Conservation (phyloP, 768 basidiomycete genomes). For the Multifurca ochricompacta region DNA sequence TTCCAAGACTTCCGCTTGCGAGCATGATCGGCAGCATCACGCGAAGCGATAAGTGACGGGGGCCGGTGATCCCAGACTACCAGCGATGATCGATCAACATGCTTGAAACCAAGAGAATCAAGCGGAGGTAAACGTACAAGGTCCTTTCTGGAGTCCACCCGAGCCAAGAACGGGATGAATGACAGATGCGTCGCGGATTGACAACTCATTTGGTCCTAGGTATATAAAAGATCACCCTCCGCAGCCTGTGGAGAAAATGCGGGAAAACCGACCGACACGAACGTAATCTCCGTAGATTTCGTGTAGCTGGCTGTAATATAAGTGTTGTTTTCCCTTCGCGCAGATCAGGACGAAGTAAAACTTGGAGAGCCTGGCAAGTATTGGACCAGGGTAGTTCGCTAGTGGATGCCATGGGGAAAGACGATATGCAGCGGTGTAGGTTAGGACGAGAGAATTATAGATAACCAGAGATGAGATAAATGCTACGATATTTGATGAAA, state of each 20-base stretch:
- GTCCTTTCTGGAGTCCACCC: slow-evolving; percentile 37
- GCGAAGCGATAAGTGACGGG: slow-evolving; percentile 32
- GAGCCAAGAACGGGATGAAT: slow-evolving; percentile 31
- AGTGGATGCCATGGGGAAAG: neutral
- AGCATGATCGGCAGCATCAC: slow-evolving; percentile 37
- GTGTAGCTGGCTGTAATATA: slow-evolving; percentile 27
- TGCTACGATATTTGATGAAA: too few species aligned
- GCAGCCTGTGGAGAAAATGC: too few species aligned
- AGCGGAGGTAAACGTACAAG: slow-evolving; percentile 28
- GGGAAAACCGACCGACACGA: slow-evolving; percentile 28
- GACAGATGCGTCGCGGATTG: slow-evolving; percentile 29
- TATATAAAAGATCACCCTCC: neutral
- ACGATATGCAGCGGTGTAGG: neutral
- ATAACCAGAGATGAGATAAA: too few species aligned
- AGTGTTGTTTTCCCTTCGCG: slow-evolving; percentile 26
- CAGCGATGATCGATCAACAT: neutral
- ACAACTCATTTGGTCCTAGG: slow-evolving; percentile 25
- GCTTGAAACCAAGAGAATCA: too few species aligned
- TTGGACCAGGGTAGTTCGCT: slow-evolving; percentile 31
- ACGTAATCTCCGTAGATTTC: slow-evolving; percentile 33
- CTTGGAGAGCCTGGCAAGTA: slow-evolving; percentile 25
- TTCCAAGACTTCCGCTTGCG: slow-evolving; percentile 42
- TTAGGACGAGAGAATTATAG: neutral
- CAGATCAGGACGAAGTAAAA: slow-evolving; percentile 23
- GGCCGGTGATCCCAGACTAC: slow-evolving; percentile 44